A percentile compares a stretch with the other conserved stretches of the same genome.
Evolutionary conservation across 805 yeast species (phyloP).

Genomic region (Vanderwaltozyma yarrowii): DNA sequence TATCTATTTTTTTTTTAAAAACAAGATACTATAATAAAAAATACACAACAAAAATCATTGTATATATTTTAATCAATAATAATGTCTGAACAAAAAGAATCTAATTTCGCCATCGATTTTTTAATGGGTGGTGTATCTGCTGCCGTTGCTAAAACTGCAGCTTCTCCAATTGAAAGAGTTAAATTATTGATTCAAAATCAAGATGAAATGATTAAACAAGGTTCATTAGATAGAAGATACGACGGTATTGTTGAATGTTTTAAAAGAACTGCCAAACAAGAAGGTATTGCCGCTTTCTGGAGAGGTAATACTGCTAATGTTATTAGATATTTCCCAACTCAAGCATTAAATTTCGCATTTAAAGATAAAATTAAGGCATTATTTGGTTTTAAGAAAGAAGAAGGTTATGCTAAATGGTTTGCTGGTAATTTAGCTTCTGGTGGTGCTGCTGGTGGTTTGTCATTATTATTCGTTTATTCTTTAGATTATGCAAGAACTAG

Average conservation of each 20-base stretch:
- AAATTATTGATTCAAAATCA: constrained; percentile 94
- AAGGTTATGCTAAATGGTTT: constrained; percentile 87
- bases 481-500: constrained; percentile 98
- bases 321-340: constrained; percentile 98
- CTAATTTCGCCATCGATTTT: constrained; percentile 55
- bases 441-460: constrained; percentile 89
- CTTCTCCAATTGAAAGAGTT: constrained; percentile 96
- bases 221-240: constrained; percentile 80
- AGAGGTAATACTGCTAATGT: constrained; percentile 99
- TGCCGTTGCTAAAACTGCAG: constrained; percentile 96
- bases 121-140: constrained; percentile 90
- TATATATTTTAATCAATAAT: constrained; percentile 1
- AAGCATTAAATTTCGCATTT: constrained; percentile 97
- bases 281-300: constrained; percentile 93
- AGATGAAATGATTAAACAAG: constrained; percentile 97
- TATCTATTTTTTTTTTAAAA: too few species aligned
- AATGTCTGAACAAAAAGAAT: constrained; percentile 23
- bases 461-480: constrained; percentile 37
- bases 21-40: too few species aligned
- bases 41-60: too few species aligned
- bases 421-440: constrained; percentile 98
- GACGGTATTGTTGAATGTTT: constrained; percentile 89
- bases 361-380: constrained; percentile 92
- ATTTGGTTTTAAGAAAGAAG: constrained; percentile 96
- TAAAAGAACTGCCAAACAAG: constrained; percentile 88